A percentile compares a stretch with the other conserved stretches of the same genome.
Evolutionary conservation across 2,329 filamentous ascomycete species (phyloP).

Genomic region (Pestalotiopsis sp.): DNA sequence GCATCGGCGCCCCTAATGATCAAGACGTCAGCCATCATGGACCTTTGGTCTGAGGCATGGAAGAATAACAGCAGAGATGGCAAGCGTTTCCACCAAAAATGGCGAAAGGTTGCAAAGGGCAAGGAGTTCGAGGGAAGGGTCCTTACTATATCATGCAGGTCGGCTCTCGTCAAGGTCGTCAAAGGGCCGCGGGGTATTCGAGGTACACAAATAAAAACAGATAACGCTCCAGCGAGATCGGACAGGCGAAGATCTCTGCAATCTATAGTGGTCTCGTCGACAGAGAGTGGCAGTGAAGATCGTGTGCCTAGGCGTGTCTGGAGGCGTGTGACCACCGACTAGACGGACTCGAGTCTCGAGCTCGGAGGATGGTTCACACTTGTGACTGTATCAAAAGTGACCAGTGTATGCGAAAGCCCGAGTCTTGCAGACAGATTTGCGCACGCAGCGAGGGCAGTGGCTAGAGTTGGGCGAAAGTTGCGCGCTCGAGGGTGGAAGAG

Average conservation of each 20-base stretch:
- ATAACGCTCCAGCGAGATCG: not conserved
- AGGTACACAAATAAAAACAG: not conserved
- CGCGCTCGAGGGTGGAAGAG: conserved; percentile 15
- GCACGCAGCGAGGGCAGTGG: not conserved
- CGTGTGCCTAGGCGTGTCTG: not conserved
- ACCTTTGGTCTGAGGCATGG: not conserved
- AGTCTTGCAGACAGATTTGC: not conserved
- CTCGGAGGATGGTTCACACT: not conserved
- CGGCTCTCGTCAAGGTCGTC: not conserved
- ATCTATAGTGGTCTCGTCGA: not conserved
- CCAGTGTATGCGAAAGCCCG: not conserved
- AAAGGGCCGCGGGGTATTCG: not conserved
- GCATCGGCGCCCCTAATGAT: conserved; percentile 42
- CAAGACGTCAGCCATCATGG: conserved; percentile 43
- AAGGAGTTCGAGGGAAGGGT: no score
- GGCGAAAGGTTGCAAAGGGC: not conserved
- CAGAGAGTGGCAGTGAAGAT: not conserved
- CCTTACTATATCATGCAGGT: not conserved
- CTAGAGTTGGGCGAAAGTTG: conserved; percentile 4
- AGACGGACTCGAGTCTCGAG: not conserved
- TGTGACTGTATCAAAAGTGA: not conserved
- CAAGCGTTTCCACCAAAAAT: not conserved
- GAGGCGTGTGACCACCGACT: not conserved
- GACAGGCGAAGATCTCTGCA: not conserved
- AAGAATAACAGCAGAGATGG: not conserved